phyloP scores from a whole-genome alignment of 257 asterid genomes.

The Nyctanthes arbortristis region DNA sequence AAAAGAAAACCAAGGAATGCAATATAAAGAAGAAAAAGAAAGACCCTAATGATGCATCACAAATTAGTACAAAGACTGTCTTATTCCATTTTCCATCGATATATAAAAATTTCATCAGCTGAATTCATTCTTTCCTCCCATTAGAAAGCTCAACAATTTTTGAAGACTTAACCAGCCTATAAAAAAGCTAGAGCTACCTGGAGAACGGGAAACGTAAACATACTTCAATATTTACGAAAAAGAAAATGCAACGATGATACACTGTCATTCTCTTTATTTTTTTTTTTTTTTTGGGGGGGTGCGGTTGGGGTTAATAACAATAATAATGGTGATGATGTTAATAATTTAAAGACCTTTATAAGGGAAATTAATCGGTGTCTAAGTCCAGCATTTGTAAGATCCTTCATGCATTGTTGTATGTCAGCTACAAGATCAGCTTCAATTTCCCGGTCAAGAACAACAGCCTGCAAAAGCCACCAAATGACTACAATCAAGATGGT shows the following conservation, averaged over 20 bases:
- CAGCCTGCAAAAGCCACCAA: conserved; percentile 60
- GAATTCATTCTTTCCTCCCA: conserved; percentile 10
- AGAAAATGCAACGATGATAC: conserved; percentile 20
- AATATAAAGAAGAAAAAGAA: background rate
- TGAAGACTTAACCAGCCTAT: background rate
- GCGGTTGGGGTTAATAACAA: too few species aligned
- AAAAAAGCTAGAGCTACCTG: conserved; percentile 2
- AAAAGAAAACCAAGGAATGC: too few species aligned
- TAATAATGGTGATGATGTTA: conserved; percentile 9
- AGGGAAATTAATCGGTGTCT: conserved; percentile 72
- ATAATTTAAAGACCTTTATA: conserved; percentile 58
- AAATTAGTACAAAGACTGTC: background rate
- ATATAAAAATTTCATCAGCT: conserved; percentile 8
- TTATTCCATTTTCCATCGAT: background rate
- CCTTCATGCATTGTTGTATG: conserved; percentile 68
- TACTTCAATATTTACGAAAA: background rate
- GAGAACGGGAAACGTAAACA: conserved; percentile 3
- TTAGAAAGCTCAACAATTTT: background rate
- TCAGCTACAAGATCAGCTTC: conserved; percentile 79
- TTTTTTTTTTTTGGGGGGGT: too few species aligned
- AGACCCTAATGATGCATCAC: conserved; percentile 15
- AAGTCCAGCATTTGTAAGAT: conserved; percentile 71
- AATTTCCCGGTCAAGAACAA: conserved; percentile 85
- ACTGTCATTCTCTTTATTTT: too few species aligned
- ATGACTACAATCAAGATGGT: conserved; percentile 2